These are phyloP conservation scores for Saposhnikovia divaricata DNA, from an alignment of 129 eudicot genomes.

Conservation along the genomic window DNA sequence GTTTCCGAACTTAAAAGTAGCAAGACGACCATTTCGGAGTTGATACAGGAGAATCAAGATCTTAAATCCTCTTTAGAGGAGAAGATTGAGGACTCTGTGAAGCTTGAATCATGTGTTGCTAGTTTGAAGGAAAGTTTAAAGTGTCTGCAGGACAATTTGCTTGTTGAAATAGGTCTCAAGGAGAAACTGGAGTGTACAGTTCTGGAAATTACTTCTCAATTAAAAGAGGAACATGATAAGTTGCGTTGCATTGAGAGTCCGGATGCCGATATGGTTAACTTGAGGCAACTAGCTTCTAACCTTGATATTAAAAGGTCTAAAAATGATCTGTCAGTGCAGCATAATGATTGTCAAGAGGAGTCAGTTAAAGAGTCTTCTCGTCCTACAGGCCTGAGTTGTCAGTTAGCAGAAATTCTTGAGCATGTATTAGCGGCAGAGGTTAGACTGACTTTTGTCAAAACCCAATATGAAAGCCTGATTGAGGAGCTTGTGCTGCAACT, in stretches of 20 bases:
- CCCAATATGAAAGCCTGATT: slow-evolving; percentile 31
- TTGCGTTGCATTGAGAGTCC: neutral
- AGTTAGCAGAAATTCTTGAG: slow-evolving; percentile 39
- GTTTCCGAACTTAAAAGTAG: slow-evolving; percentile 27
- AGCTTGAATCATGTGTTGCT: slow-evolving; percentile 30
- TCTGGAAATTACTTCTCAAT: slow-evolving; percentile 23
- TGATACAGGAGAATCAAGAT: slow-evolving; percentile 33
- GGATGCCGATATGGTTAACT: neutral
- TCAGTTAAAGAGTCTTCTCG: slow-evolving; percentile 21
- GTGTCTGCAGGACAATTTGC: slow-evolving; percentile 36
- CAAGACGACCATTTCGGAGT: slow-evolving; percentile 25
- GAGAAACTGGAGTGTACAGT: slow-evolving; percentile 42
- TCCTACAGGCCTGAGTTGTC: slow-evolving; percentile 16
- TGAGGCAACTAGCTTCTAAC: slow-evolving; percentile 19
- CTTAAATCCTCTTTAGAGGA: slow-evolving; percentile 26
- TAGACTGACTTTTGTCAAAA: slow-evolving; percentile 23
- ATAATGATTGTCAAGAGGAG: slow-evolving; percentile 30
- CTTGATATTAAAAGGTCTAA: slow-evolving; percentile 41
- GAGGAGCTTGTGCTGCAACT: slow-evolving; percentile 42
- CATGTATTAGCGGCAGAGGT: slow-evolving; percentile 43
- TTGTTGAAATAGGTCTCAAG: slow-evolving; percentile 33
- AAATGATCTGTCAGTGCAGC: slow-evolving; percentile 22
- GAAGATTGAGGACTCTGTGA: slow-evolving; percentile 30
- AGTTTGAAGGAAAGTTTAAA: slow-evolving; percentile 35
- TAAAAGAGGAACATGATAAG: slow-evolving; percentile 1